Base-by-base conservation (phyloP, 2,329 filamentous ascomycete species). In the Fusarium acutatum region DNA sequence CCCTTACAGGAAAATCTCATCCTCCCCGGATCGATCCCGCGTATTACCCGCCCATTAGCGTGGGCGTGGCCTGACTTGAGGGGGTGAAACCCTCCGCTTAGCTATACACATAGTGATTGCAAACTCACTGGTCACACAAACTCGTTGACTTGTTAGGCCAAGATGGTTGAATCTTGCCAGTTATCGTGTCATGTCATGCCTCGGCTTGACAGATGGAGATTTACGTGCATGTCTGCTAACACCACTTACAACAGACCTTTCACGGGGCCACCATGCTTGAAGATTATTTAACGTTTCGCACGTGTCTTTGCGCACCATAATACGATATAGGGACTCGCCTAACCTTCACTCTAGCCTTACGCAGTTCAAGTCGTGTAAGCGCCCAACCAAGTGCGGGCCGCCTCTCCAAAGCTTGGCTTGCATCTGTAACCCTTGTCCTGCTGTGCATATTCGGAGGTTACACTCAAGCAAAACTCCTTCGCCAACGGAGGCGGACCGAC, bases 11-110 rank as follows among this genome's bases (percentile, higher is more conserved):
- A 38, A 72, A 59, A 70, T 32, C 59, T 43, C 46, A 58, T 76
- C 72, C 68, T 67, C 74, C 30, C 67, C 75, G 75, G 75, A 76
- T 77, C 75, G 67, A 65, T 46, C 64, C 66, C 30, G 61, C 58
- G 46, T 37, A 26, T 70, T 76, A 75, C 72, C 69, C 75, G 75
- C 50, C 73, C 67, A 77, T 77, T 70, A 75, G 73, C 64, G 64
- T 73, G 74, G n/a, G 28, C 20, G 38, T 58, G 24, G 54, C 41
- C 24, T 28, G 54, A 34, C 32, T 28, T 65, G 34, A 64, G 52
- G 47, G 60, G 63, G 47, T 65, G 63, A 40, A 65, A 13, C 37
- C 35, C 47, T 35, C 58, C 47, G 35, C 35, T 32, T 22, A 30
- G 26, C 20, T 47, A 18, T n/a, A 54, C 24, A 54, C 24, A 40